Base-by-base conservation (phyloP, 768 basidiomycete species). In the Mycena kentingensis region DNA sequence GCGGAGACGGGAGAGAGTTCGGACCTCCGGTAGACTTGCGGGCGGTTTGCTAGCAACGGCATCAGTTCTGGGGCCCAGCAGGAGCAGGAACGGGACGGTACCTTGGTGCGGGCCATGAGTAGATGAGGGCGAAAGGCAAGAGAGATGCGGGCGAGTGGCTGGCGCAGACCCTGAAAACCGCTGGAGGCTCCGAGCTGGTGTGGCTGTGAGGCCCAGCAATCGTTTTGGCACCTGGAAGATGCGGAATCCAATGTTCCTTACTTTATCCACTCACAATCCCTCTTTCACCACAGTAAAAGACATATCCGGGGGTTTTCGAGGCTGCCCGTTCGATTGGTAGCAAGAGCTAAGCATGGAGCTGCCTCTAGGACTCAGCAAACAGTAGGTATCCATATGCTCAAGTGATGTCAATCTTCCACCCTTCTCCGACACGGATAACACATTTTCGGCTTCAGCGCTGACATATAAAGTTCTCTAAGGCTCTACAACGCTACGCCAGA, bases 21-120 rank as follows among this genome's bases (percentile, higher is more conserved):
- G 63, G 63, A 86, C 93, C 94, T 88, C 96, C 96, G 60, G 96
- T 97, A 52, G 95, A 97, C 81, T 98, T 97, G 76, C 95, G 93
- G 68, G 95, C 95, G 70, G 94, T 97, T 93, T 97, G 95, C 94
- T 93, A 61, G 54, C 29, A 55, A 65, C 67, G 56, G 47, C 65
- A 68, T 66, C 49, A 67, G 59, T 63, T 63, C 62, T 28, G 53
- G 57, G 38, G 52, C 48, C 31, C 49, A 50, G 22, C 43, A 19
- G 53, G 43, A 35, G 13, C 43, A 58, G 22, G 11, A 38, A 38
- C 61, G 27, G 46, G 22, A 64, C 61, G 46, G 59, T n/a, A 88
- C 90, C 84, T 93, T 93, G 69, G 91, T 93, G 67, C 91, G 90
- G 63, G 91, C 91, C 91, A 93, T 93, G 70, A 47, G 58, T 51